These are phyloP conservation scores for Pseudogymnoascus sp. DNA, from an alignment of 2,329 filamentous ascomycete genomes.

Conservation along the genomic window DNA sequence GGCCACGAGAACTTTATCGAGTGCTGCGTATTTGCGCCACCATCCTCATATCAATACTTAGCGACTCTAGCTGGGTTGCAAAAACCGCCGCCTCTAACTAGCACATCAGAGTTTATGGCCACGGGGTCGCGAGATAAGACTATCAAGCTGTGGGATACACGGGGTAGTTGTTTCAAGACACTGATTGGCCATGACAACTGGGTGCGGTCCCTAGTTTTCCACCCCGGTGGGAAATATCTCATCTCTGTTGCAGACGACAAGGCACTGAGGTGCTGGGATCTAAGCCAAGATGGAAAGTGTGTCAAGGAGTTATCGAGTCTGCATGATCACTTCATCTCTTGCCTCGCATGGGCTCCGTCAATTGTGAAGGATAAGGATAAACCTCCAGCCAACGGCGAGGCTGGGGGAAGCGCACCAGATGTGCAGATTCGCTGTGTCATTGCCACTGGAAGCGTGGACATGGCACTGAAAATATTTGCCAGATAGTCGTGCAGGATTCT, in stretches of 20 bases:
- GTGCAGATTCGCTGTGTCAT: slow-evolving; percentile 74
- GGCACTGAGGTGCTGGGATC: slow-evolving; percentile 87
- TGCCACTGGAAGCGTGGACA: slow-evolving; percentile 78
- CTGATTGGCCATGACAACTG: slow-evolving; percentile 88
- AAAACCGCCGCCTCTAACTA: slow-evolving; percentile 65
- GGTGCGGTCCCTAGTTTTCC: slow-evolving; percentile 79
- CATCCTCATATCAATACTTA: slow-evolving; percentile 67
- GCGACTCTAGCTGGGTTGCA: slow-evolving; percentile 72
- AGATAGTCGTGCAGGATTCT: not conserved
- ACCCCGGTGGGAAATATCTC: slow-evolving; percentile 85
- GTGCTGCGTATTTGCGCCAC: slow-evolving; percentile 79
- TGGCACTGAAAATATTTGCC: slow-evolving; percentile 71
- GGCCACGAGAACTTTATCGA: slow-evolving; percentile 83
- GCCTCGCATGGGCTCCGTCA: slow-evolving; percentile 78
- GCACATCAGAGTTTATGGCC: slow-evolving; percentile 78
- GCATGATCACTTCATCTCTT: slow-evolving; percentile 78
- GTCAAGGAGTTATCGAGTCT: slow-evolving; percentile 72
- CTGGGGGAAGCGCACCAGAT: slow-evolving; percentile 32
- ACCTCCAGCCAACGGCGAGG: slow-evolving; percentile 33
- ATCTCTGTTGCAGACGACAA: slow-evolving; percentile 84
- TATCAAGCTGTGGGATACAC: slow-evolving; percentile 80
- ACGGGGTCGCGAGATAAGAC: slow-evolving; percentile 86
- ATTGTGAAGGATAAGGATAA: slow-evolving; percentile 49
- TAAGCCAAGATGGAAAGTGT: slow-evolving; percentile 81
- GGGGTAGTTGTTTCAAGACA: slow-evolving; percentile 77